Percentiles rank a stretch among this genome's conserved stretches.
Evolutionary conservation across 768 basidiomycete species (phyloP).

Genomic region (Lyophyllum semitale): DNA sequence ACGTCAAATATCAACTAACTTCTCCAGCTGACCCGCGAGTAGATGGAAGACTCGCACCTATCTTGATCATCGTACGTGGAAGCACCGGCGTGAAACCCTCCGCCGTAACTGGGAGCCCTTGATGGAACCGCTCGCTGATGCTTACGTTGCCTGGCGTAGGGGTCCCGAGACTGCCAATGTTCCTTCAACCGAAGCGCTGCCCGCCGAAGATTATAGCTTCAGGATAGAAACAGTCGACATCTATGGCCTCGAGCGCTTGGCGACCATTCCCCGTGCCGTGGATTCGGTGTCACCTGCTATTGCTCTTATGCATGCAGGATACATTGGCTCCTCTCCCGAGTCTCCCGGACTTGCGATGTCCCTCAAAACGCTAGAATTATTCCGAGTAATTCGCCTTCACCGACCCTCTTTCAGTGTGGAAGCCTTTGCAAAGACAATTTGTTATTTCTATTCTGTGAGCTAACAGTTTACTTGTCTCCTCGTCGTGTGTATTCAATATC

Average conservation of each 20-base stretch:
- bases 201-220: neutral
- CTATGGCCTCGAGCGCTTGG: constrained; percentile 8
- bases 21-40: neutral
- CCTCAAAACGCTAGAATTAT: constrained; percentile 23
- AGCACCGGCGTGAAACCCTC: neutral
- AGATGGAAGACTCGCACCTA: constrained; percentile 1
- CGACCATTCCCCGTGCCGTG: constrained; percentile 1
- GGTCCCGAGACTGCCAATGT: neutral
- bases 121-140: constrained; percentile 1
- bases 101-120: constrained; percentile 6
- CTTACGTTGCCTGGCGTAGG: neutral
- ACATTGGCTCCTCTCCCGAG: constrained; percentile 14
- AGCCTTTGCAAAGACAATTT: no score
- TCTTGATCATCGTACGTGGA: constrained; percentile 5
- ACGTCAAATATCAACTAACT: neutral
- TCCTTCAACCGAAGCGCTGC: neutral
- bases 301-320: constrained; percentile 18
- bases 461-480: neutral
- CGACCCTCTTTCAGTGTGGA: no score
- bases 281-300: constrained; percentile 2
- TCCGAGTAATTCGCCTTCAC: constrained; percentile 5
- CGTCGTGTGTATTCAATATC: neutral
- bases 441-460: constrained; percentile 19
- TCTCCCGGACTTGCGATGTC: constrained; percentile 20
- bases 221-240: constrained; percentile 14